Percentiles rank a stretch among this genome's conserved stretches.
These are phyloP conservation scores for Infundibulicybe gibba DNA, from an alignment of 768 basidiomycete genomes.

Conservation along the genomic window DNA sequence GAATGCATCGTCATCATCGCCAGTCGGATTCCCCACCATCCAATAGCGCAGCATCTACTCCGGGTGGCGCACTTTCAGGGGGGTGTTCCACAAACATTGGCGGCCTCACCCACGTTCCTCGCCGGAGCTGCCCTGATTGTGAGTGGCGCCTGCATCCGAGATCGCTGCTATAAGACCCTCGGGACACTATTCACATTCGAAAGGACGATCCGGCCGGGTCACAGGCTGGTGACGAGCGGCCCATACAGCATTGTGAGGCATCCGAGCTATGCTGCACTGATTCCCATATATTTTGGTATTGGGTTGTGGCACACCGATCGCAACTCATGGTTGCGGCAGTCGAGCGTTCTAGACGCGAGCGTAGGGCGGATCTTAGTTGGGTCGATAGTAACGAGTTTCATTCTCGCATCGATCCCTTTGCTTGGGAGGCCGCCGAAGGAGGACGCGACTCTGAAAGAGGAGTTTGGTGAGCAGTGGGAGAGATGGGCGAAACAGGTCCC, in stretches of 20 bases:
- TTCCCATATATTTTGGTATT: slow-evolving; percentile 10
- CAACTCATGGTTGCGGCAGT: slow-evolving; percentile 10
- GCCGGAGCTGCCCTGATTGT: neutral
- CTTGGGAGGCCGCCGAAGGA: slow-evolving; percentile 19
- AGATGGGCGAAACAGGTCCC: slow-evolving; percentile 19
- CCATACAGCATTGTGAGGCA: slow-evolving; percentile 25
- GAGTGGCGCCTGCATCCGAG: slow-evolving; percentile 16
- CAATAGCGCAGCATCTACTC: no score
- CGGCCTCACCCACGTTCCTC: no score
- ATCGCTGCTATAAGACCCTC: slow-evolving; percentile 18
- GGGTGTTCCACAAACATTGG: no score
- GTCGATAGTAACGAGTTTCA: neutral
- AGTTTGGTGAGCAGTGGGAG: slow-evolving; percentile 30
- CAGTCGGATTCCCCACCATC: neutral
- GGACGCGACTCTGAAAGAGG: slow-evolving; percentile 19
- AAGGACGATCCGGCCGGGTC: slow-evolving; percentile 15
- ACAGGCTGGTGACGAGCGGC: slow-evolving; percentile 21
- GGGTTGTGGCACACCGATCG: slow-evolving; percentile 3
- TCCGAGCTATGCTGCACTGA: slow-evolving; percentile 19
- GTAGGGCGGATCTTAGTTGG: slow-evolving; percentile 3
- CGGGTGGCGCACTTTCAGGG: no score
- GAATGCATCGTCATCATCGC: neutral
- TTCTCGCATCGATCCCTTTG: neutral
- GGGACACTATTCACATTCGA: slow-evolving; percentile 24
- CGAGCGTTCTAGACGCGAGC: slow-evolving; percentile 6